phyloP scores from a whole-genome alignment of 257 asterid genomes.

The Solanum piurae region DNA sequence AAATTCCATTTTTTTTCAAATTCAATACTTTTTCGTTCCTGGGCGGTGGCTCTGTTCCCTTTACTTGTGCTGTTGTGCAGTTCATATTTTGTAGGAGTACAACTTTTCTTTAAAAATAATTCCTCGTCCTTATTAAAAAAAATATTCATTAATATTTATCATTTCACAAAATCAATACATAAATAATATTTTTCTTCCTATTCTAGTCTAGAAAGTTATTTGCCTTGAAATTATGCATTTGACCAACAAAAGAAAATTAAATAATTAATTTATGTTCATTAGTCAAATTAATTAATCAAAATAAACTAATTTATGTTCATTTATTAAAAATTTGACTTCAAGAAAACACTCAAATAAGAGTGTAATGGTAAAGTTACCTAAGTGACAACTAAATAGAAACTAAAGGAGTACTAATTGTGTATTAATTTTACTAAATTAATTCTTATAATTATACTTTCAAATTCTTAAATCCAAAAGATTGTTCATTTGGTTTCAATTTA shows the following conservation, averaged over 20 bases:
- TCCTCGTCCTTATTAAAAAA: too few relatives aligned
- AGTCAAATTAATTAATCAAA: too few relatives aligned
- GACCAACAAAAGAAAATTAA: neutral
- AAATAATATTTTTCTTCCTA: too few relatives aligned
- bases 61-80: neutral
- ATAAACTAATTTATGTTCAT: too few relatives aligned
- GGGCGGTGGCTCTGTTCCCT: neutral
- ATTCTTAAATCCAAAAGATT: neutral
- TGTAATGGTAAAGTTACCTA: too few relatives aligned
- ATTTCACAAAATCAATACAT: too few relatives aligned
- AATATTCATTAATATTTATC: neutral
- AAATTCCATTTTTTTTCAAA: neutral
- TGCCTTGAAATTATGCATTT: neutral
- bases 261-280: too few relatives aligned
- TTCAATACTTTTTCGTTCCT: neutral
- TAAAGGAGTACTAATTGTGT: neutral
- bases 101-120: neutral
- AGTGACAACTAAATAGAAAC: neutral
- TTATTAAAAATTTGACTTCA: too few relatives aligned
- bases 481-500: neutral
- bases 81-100: neutral
- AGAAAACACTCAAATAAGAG: too few relatives aligned
- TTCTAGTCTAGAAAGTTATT: too few relatives aligned
- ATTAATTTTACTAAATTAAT: too few relatives aligned
- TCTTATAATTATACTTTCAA: neutral